Evolutionary conservation across 768 basidiomycete genomes (phyloP), one percentile per base, ranked within the genome.

Genomic region (Mycena metata): DNA sequence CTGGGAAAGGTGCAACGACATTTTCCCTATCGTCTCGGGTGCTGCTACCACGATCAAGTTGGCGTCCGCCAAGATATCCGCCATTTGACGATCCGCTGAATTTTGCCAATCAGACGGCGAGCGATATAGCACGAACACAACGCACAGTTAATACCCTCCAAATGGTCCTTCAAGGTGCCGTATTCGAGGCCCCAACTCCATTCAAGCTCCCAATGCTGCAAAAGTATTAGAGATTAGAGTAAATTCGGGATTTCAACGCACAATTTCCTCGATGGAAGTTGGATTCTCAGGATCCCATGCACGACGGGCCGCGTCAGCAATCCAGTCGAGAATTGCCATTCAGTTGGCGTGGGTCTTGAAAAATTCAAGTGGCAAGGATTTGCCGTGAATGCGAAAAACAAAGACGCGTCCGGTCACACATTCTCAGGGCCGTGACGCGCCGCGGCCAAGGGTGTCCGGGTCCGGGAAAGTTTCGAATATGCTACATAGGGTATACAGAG

Each of bases 131-230:
- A 2, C 39, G 39, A 39, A 10, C 39, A 35, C 19, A 45, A 56
- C 63, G 41, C 63, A 64, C 63, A 17, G 36, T 39, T 39, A 15
- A 45, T 46, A 0, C 12, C 13, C n/a, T 11, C 11, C 41, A 57
- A 5, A 13, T 57, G 23, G 13, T 30, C 30, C 3, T 30, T 55
- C 36, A 66, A 56, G n/a, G 21, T 8, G 7, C 47, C 55, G 47
- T 49, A 33, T 35, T 30, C 54, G 12, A 64, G 62, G 3, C 55
- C 63, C 63, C 63, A 64, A 17, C 12, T 36, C 63, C 63, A 64
- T 15, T 64, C 54, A 10, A 64, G 42, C 9, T 9, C 23, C 23
- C 16, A 10, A 11, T 46, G 55, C 63, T 64, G 63, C 30, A 51
- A 26, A 21, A 36, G 3, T 6, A n/a, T n/a, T n/a, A n/a, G n/a